Percentiles rank a stretch among this genome's conserved stretches.
phyloP scores from a whole-genome alignment of 129 eudicot genomes.

The Heracleum sosnowskyi region DNA sequence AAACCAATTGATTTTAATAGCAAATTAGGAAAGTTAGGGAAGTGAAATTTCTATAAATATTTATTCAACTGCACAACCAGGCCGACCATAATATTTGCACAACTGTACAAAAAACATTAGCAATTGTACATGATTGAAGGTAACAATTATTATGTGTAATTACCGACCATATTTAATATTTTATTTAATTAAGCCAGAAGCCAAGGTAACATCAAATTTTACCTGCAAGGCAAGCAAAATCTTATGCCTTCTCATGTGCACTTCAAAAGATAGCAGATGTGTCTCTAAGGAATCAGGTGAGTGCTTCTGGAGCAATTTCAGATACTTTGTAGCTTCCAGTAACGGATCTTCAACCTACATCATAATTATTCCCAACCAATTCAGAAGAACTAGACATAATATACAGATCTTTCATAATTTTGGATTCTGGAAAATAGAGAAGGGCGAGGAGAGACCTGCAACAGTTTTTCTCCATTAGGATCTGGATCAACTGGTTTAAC shows the following conservation, averaged over 20 bases:
- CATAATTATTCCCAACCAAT: slow-evolving; percentile 10
- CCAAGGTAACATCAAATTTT: slow-evolving; percentile 4
- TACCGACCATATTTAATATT: neutral
- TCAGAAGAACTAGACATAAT: neutral
- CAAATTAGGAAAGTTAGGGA: neutral
- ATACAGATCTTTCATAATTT: neutral
- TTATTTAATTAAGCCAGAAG: neutral
- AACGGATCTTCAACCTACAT: slow-evolving; percentile 82
- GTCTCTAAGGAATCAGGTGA: slow-evolving; percentile 86
- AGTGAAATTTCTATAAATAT: neutral
- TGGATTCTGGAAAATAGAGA: neutral
- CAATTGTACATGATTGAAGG: neutral
- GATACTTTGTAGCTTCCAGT: slow-evolving; percentile 82
- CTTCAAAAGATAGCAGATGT: slow-evolving; percentile 84
- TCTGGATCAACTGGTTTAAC: slow-evolving; percentile 83
- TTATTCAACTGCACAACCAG: neutral
- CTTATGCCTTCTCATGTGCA: slow-evolving; percentile 85
- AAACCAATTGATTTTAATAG: neutral
- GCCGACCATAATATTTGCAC: neutral
- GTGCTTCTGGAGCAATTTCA: slow-evolving; percentile 91
- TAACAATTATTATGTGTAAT: neutral
- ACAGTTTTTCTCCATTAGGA: slow-evolving; percentile 82
- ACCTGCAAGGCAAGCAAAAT: slow-evolving; percentile 92
- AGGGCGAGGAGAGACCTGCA: slow-evolving; percentile 47
- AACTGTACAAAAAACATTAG: neutral